A percentile compares a stretch with the other conserved stretches of the same genome.
phyloP scores from a whole-genome alignment of 371 early-diverging fungal genomes.

The Choanephora cucurbitarum region DNA sequence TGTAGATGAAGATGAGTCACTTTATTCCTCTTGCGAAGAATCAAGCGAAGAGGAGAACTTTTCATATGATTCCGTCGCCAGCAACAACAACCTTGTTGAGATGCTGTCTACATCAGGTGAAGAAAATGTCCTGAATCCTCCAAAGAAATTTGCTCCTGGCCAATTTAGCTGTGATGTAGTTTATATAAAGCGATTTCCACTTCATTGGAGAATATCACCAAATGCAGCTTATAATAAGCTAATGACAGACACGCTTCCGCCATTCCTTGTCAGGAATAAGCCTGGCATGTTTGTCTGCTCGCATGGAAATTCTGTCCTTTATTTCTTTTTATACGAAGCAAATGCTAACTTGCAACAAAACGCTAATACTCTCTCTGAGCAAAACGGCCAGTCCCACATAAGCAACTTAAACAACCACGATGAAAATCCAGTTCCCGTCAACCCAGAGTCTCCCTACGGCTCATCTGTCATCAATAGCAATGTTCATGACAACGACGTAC shows the following conservation, averaged over 20 bases:
- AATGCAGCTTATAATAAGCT: conserved; percentile 65
- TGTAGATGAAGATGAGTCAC: conserved; percentile 34
- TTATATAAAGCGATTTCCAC: conserved; percentile 61
- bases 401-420: conserved; percentile 5
- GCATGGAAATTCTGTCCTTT: conserved; percentile 58
- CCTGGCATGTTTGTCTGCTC: conserved; percentile 74
- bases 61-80: not conserved
- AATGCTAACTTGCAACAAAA: conserved; percentile 12
- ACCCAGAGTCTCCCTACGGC: conserved; percentile 29
- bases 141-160: conserved; percentile 54
- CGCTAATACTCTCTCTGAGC: conserved; percentile 13
- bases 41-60: conserved; percentile 56
- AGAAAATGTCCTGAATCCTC: conserved; percentile 36
- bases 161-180: conserved; percentile 76
- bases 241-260: conserved; percentile 53
- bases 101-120: conserved; percentile 47
- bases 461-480: not conserved
- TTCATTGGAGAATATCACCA: conserved; percentile 79
- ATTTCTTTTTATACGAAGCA: conserved; percentile 61
- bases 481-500: conserved; percentile 1
- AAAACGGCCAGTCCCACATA: conserved; percentile 6
- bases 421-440: not conserved
- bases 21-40: conserved; percentile 41
- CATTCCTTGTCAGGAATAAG: conserved; percentile 73
- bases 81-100: conserved; percentile 49